These are phyloP conservation scores for Seminavis robusta DNA, from an alignment of 108 stramenopile species.

Conservation along the genomic window DNA sequence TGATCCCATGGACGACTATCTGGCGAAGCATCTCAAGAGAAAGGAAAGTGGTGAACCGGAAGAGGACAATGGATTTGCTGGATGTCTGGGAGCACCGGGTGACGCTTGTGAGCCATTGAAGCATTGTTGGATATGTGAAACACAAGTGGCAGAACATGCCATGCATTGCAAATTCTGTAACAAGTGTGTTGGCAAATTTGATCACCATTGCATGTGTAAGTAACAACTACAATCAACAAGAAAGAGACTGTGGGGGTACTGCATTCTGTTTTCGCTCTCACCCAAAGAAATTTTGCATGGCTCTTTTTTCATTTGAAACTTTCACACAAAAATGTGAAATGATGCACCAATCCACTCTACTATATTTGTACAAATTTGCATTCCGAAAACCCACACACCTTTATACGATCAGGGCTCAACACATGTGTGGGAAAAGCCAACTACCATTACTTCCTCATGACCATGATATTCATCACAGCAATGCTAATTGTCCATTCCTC, in stretches of 20 bases:
- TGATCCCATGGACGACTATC: constrained; percentile 62
- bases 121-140: constrained; percentile 88
- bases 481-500: constrained; percentile 34
- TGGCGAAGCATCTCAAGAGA: constrained; percentile 39
- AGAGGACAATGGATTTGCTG: constrained; percentile 6
- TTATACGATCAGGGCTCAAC: constrained; percentile 68
- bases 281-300: not conserved
- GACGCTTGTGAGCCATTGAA: constrained; percentile 40
- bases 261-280: too few species aligned
- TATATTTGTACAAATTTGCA: not conserved
- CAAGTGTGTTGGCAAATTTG: constrained; percentile 91
- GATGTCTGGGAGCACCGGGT: not conserved
- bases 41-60: not conserved
- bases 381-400: not conserved
- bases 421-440: constrained; percentile 83
- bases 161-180: constrained; percentile 96
- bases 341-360: not conserved
- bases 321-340: too few species aligned
- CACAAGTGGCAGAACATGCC: constrained; percentile 54
- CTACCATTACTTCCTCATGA: constrained; percentile 70
- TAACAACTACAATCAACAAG: not conserved
- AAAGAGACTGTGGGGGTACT: too few species aligned
- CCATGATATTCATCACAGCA: constrained; percentile 48
- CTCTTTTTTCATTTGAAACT: not conserved
- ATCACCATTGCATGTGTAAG: constrained; percentile 92